Evolutionary conservation across 2,329 filamentous ascomycete species (phyloP).

Genomic region (Aspergillus sp.): DNA sequence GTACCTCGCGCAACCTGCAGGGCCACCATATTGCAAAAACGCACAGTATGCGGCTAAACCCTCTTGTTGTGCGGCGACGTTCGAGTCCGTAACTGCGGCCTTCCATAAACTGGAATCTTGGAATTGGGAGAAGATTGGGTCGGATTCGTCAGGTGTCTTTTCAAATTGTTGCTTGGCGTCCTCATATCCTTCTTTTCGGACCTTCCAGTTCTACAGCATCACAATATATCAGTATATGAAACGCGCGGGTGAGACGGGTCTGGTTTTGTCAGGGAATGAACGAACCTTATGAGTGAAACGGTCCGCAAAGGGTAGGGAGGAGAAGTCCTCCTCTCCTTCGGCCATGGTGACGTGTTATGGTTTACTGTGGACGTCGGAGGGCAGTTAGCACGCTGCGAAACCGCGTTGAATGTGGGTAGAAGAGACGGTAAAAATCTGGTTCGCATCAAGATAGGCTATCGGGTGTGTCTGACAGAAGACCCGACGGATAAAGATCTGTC

Average conservation of each 20-base stretch:
- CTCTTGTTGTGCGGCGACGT: slow-evolving; percentile 95
- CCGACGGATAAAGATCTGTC: neutral
- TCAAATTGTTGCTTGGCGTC: slow-evolving; percentile 86
- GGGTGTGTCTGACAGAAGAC: neutral
- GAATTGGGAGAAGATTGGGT: slow-evolving; percentile 84
- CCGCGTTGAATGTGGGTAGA: neutral
- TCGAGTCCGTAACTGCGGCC: slow-evolving; percentile 86
- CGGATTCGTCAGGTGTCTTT: slow-evolving; percentile 77
- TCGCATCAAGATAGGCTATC: neutral
- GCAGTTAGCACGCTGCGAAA: slow-evolving; percentile 7
- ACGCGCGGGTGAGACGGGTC: neutral
- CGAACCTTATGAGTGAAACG: slow-evolving; percentile 45
- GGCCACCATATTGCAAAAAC: slow-evolving; percentile 87
- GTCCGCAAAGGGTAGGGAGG: slow-evolving; percentile 42
- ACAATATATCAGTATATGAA: slow-evolving; percentile 21
- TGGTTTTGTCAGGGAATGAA: neutral
- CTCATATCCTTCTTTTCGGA: slow-evolving; percentile 92
- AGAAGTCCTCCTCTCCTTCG: slow-evolving; percentile 45
- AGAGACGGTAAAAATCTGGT: no score
- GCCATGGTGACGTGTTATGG: slow-evolving; percentile 34
- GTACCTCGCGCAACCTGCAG: slow-evolving; percentile 71
- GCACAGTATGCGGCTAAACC: slow-evolving; percentile 83
- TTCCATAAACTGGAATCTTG: slow-evolving; percentile 88
- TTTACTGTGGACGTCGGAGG: slow-evolving; percentile 4
- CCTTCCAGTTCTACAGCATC: slow-evolving; percentile 77